These are phyloP conservation scores for Apophysomyces elegans DNA, from an alignment of 371 early-diverging fungal species.

Conservation along the genomic window DNA sequence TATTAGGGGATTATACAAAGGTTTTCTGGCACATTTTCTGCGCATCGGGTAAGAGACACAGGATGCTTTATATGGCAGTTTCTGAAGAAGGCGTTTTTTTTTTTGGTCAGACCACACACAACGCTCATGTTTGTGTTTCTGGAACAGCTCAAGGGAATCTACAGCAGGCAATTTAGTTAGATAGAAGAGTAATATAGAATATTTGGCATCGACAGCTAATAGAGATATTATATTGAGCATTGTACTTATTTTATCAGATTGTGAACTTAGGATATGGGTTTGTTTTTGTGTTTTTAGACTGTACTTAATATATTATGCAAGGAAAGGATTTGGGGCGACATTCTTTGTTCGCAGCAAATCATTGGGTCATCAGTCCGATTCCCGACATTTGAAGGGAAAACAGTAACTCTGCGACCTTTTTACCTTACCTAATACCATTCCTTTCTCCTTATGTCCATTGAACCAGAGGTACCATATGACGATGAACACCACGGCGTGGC, in stretches of 20 bases:
- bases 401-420: neutral
- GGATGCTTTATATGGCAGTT: too few species aligned
- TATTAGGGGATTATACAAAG: conserved; percentile 87
- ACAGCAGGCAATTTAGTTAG: conserved; percentile 31
- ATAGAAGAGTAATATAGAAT: neutral
- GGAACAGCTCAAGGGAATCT: conserved; percentile 71
- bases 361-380: too few species aligned
- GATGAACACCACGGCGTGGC: conserved; percentile 19
- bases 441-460: conserved; percentile 24
- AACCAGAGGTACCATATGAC: conserved; percentile 38
- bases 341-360: too few species aligned
- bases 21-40: conserved; percentile 90
- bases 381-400: too few species aligned
- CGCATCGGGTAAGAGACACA: conserved; percentile 81
- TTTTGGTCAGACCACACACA: conserved; percentile 83
- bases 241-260: neutral
- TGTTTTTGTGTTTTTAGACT: too few species aligned
- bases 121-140: conserved; percentile 93
- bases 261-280: too few species aligned
- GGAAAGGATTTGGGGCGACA: too few species aligned
- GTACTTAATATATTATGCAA: too few species aligned
- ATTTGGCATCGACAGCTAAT: neutral
- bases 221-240: neutral
- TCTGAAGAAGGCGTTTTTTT: neutral
- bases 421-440: neutral